Evolutionary conservation across 2,329 filamentous ascomycete species (phyloP).

Genomic region (Epichloe sibirici): DNA sequence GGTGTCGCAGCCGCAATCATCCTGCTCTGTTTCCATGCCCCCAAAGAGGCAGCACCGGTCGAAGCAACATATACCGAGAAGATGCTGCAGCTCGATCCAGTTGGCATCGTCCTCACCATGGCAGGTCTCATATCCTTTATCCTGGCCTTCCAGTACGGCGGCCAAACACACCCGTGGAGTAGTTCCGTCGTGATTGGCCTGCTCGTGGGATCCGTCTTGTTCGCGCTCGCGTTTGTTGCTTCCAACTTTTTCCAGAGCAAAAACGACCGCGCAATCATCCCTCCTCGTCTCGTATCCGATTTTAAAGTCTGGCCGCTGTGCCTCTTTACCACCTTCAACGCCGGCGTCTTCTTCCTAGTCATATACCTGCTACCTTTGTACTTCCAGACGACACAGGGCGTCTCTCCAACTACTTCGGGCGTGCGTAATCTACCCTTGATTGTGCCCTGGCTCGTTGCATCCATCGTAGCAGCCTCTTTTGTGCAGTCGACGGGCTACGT

Average conservation of each 20-base stretch:
- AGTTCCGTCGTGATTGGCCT: conserved; percentile 15
- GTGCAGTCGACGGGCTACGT: conserved; percentile 26
- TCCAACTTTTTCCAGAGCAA: conserved; percentile 25
- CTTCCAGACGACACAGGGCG: conserved; percentile 33
- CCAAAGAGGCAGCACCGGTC: conserved; percentile 1
- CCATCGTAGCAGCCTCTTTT: background rate
- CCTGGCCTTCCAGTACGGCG: conserved; percentile 38
- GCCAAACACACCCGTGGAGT: conserved; percentile 20
- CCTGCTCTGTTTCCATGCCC: conserved; percentile 22
- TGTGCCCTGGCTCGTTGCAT: conserved; percentile 20
- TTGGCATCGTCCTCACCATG: conserved; percentile 19
- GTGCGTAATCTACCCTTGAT: conserved; percentile 27
- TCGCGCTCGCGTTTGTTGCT: conserved; percentile 23
- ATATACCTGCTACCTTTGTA: conserved; percentile 32
- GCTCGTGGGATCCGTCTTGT: conserved; percentile 19
- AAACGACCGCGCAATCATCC: conserved; percentile 22
- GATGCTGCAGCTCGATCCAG: conserved; percentile 14
- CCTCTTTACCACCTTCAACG: conserved; percentile 26
- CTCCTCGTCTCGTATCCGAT: conserved; percentile 25
- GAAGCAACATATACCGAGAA: background rate
- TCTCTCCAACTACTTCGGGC: conserved; percentile 28
- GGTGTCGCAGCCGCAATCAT: conserved; percentile 11
- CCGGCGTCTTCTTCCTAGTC: conserved; percentile 18
- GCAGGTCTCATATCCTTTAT: conserved; percentile 32
- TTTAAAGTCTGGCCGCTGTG: conserved; percentile 26